Percentiles rank a stretch among this genome's conserved stretches.
phyloP scores from a whole-genome alignment of 495 filamentous ascomycete genomes.

The Penicillium nucicola region DNA sequence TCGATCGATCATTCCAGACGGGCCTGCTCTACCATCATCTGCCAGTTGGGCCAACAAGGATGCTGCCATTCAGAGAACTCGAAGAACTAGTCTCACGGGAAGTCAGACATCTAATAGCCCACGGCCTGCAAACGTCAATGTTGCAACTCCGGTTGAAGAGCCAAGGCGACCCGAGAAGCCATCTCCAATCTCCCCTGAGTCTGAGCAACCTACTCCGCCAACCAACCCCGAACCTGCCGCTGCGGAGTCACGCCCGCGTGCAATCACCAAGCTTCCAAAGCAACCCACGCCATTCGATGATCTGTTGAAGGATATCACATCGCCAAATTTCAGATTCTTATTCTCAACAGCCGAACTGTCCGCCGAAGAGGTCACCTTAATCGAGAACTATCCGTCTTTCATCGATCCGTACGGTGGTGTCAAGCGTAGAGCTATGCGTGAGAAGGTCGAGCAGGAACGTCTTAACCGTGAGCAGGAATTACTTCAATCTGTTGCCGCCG shows the following conservation, averaged over 20 bases:
- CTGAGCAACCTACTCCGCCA: constrained; percentile 21
- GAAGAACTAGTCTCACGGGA: constrained; percentile 71
- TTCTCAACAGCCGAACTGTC: constrained; percentile 52
- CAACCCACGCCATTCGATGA: constrained; percentile 38
- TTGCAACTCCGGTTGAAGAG: constrained; percentile 45
- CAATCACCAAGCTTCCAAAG: constrained; percentile 18
- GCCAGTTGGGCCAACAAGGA: constrained; percentile 91
- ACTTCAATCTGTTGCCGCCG: constrained; percentile 44
- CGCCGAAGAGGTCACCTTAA: constrained; percentile 51
- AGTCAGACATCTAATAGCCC: constrained; percentile 82
- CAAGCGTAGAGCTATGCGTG: constrained; percentile 68
- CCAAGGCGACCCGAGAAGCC: constrained; percentile 37
- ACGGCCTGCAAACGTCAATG: constrained; percentile 58
- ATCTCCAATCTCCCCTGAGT: constrained; percentile 22
- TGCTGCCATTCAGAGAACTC: constrained; percentile 61
- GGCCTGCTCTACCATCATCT: constrained; percentile 83
- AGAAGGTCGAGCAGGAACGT: constrained; percentile 62
- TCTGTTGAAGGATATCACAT: constrained; percentile 52
- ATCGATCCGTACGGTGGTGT: constrained; percentile 77
- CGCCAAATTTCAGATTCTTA: constrained; percentile 57
- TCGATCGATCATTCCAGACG: constrained; percentile 57
- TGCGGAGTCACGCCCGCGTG: constrained; percentile 14
- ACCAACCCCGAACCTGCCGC: constrained; percentile 22
- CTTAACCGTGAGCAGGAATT: constrained; percentile 58
- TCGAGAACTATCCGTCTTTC: constrained; percentile 68